These are phyloP conservation scores for Rosa lucieae DNA, from an alignment of 306 rosid species.

Conservation along the genomic window DNA sequence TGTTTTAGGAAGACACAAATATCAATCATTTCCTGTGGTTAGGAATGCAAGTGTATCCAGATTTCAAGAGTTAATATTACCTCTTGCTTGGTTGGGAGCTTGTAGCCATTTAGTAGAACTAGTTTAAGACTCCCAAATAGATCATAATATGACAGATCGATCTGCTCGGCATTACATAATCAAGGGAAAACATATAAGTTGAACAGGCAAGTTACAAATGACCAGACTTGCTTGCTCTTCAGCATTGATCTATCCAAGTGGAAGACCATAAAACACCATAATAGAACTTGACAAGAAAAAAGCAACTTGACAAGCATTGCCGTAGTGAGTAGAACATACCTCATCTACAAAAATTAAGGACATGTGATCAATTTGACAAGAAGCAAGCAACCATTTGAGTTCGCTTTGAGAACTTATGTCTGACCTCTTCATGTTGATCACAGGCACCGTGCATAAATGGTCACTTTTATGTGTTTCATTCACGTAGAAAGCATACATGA, in stretches of 20 bases:
- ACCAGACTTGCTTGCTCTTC: neutral
- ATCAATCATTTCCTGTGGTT: slow-evolving; percentile 5
- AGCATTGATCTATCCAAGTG: neutral
- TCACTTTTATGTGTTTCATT: slow-evolving; percentile 45
- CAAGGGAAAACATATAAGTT: slow-evolving; percentile 14
- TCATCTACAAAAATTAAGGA: slow-evolving; percentile 75
- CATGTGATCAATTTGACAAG: slow-evolving; percentile 71
- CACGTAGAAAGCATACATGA: slow-evolving; percentile 77
- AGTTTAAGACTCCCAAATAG: slow-evolving; percentile 81
- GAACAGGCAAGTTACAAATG: neutral
- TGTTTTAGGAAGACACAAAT: slow-evolving; percentile 36
- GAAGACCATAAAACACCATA: neutral
- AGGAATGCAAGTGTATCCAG: slow-evolving; percentile 8
- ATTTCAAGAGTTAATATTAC: slow-evolving; percentile 37
- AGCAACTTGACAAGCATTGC: neutral
- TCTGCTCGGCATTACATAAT: slow-evolving; percentile 45
- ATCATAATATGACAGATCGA: slow-evolving; percentile 82
- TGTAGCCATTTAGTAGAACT: slow-evolving; percentile 60
- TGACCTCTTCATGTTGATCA: slow-evolving; percentile 70
- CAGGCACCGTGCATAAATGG: slow-evolving; percentile 65
- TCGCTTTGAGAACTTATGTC: slow-evolving; percentile 65
- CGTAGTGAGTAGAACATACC: slow-evolving; percentile 41
- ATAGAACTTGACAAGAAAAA: neutral
- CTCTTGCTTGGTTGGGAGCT: slow-evolving; percentile 67
- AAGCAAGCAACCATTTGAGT: slow-evolving; percentile 80